Evolutionary conservation across 768 basidiomycete genomes (phyloP).

Genomic region (Lactarius hengduanensis): DNA sequence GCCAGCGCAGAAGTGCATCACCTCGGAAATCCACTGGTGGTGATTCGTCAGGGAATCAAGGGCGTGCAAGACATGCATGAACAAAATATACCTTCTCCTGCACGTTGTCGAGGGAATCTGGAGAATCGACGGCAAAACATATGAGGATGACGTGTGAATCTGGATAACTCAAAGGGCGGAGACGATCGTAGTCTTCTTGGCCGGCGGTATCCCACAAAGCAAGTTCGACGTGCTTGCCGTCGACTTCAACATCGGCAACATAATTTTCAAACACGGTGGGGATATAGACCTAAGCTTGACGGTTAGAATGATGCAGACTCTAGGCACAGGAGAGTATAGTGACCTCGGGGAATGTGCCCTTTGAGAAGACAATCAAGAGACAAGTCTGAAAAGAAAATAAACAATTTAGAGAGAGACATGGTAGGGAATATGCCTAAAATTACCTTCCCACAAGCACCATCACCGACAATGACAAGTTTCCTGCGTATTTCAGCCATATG

Average conservation of each 20-base stretch:
- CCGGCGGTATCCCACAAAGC: constrained; percentile 99
- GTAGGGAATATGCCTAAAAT: constrained; percentile 12
- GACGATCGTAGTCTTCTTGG: constrained; percentile 98
- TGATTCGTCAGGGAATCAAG: constrained; percentile 11
- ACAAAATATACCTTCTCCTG: constrained; percentile 87
- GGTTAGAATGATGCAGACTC: constrained; percentile 11
- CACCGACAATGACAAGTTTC: constrained; percentile 98
- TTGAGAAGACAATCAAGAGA: constrained; percentile 91
- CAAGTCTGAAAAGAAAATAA: constrained; percentile 23
- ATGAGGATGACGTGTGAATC: constrained; percentile 99
- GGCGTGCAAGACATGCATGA: constrained; percentile 5
- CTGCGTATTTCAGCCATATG: constrained; percentile 95
- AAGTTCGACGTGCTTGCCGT: constrained; percentile 97
- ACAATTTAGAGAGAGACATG: neutral
- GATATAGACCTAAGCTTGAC: constrained; percentile 78
- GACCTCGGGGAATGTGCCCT: constrained; percentile 96
- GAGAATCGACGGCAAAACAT: constrained; percentile 97
- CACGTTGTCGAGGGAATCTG: constrained; percentile 98
- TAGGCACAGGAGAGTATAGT: neutral
- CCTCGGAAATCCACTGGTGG: constrained; percentile 94
- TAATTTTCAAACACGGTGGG: constrained; percentile 99
- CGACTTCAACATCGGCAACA: constrained; percentile 97
- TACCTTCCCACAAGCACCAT: constrained; percentile 96
- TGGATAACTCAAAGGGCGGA: constrained; percentile 95
- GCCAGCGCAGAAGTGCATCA: constrained; percentile 94